These are phyloP conservation scores for Coleophoma cylindrospora DNA, from an alignment of 2,329 filamentous ascomycete genomes.

Conservation along the genomic window DNA sequence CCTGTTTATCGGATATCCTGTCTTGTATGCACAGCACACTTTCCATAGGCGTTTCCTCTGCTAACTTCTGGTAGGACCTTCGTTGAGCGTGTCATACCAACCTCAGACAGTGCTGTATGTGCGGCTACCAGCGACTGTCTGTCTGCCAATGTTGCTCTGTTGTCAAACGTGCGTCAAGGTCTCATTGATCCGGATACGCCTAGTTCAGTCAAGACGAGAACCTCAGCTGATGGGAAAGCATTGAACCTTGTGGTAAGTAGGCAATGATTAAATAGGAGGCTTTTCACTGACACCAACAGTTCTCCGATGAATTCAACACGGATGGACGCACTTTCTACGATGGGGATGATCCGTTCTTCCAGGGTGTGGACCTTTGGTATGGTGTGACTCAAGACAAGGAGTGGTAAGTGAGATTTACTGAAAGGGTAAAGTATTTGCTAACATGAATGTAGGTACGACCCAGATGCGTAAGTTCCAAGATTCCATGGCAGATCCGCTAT, in stretches of 20 bases:
- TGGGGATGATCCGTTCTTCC: constrained; percentile 64
- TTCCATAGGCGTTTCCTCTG: not conserved
- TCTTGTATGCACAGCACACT: constrained; percentile 49
- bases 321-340: constrained; percentile 66
- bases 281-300: constrained; percentile 31
- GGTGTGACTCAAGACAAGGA: constrained; percentile 65
- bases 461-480: constrained; percentile 41
- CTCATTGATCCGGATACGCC: constrained; percentile 68
- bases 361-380: constrained; percentile 67
- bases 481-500: no score
- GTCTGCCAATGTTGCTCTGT: constrained; percentile 32
- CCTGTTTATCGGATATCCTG: constrained; percentile 65
- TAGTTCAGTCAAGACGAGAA: constrained; percentile 48
- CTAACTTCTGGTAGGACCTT: constrained; percentile 45
- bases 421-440: no score
- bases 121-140: constrained; percentile 33
- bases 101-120: constrained; percentile 22
- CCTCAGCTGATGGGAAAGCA: constrained; percentile 50
- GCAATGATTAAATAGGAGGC: not conserved
- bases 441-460: constrained; percentile 44
- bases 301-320: constrained; percentile 68
- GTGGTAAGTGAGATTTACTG: constrained; percentile 35
- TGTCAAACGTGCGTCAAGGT: constrained; percentile 54
- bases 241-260: constrained; percentile 56
- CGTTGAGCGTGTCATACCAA: constrained; percentile 33